Base-by-base conservation (phyloP, 495 filamentous ascomycete genomes). In the Wilcoxina mikolae region DNA sequence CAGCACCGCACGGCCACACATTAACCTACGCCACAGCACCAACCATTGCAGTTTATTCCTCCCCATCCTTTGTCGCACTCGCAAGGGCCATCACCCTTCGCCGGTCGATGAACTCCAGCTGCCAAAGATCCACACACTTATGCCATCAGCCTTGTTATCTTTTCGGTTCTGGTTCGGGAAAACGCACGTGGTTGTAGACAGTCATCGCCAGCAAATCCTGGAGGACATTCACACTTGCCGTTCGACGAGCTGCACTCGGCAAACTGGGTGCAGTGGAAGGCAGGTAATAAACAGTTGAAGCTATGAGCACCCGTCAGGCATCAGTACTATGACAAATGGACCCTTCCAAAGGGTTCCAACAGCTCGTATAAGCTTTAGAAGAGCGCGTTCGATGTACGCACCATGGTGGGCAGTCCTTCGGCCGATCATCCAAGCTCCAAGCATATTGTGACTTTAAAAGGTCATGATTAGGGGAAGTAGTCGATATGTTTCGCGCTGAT, bases 221-320 rank as follows among this genome's bases (percentile, higher is more conserved):
- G 75, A 1, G 89, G 88, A 69, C 91, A 98, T 22, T 80, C 71
- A 72, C 91, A 98, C 73, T 88, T 87, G 22, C 91, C 91, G 60
- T 82, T 89, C 66, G 80, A 87, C 58, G 79, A 77, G 69, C 84
- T 90, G 68, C 91, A 98, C 4, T 77, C 69, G 9, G 86, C 80
- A 67, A 81, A 96, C 69, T 98, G 93, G 54, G 81, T 78, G 65
- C 91, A 98, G 53, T 79, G 79, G 68, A 94, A 94, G 54, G 82
- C 82, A 23, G 91, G 87, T 18, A 96, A 78, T 51, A 94, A 84
- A 70, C 91, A 98, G 82, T 98, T 95, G 76, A 98, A 98, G 71
- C 91, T 81, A 56, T n/a, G 38, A 7, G 51, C 61, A 51, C 0
- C 12, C 9, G 20, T 17, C 17, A n/a, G n/a, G n/a, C 20, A 31